A percentile compares a stretch with the other conserved stretches of the same genome.
Conservation (phyloP, 208 protist species). For the Trypanosoma lewisi region DNA sequence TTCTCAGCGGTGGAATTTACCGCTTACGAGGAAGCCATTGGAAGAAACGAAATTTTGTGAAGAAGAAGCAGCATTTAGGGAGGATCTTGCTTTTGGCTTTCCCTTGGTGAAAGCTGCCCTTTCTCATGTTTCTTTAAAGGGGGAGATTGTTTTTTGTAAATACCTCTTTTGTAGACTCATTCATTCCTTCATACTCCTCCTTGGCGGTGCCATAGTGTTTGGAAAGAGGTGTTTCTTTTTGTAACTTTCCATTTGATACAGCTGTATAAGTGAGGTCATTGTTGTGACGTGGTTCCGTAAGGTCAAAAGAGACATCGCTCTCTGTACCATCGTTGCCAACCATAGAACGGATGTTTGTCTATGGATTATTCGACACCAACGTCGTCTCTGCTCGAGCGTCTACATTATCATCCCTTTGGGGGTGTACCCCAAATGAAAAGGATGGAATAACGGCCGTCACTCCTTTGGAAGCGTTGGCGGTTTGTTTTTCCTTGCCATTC, state of each 20-base stretch:
- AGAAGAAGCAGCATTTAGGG: too few relatives aligned
- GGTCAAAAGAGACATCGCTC: slow-evolving; percentile 4
- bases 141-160: background rate
- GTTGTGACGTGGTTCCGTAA: background rate
- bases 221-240: background rate
- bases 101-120: background rate
- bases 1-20: too few relatives aligned
- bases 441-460: background rate
- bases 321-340: background rate
- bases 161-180: background rate
- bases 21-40: too few relatives aligned
- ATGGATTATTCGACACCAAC: background rate
- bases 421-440: background rate
- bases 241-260: background rate
- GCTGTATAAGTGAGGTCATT: background rate
- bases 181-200: background rate
- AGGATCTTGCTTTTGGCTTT: background rate
- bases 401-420: background rate
- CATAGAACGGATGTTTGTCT: slow-evolving; percentile 4
- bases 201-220: background rate
- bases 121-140: background rate
- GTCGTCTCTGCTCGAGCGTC: background rate
- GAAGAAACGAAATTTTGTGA: too few relatives aligned
- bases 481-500: background rate
- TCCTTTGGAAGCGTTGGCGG: background rate